Percentiles rank a stretch among this genome's conserved stretches.
phyloP scores from a whole-genome alignment of 352 stramenopile species.

The Phytopythium kandeliae region DNA sequence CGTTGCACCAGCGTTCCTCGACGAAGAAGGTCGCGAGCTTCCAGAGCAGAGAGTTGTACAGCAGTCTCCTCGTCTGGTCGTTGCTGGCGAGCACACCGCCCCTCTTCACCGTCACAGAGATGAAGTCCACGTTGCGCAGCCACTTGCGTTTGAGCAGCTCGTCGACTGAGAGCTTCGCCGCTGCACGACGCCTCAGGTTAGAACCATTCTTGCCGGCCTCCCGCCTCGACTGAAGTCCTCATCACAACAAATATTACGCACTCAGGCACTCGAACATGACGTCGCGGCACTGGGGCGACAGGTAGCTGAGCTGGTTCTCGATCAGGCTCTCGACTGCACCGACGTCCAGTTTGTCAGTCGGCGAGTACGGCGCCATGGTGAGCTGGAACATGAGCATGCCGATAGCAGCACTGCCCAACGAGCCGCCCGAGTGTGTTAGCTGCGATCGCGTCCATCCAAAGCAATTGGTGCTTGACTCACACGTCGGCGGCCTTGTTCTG shows the following conservation, averaged over 20 bases:
- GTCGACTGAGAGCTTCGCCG: conserved; percentile 24
- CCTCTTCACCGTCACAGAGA: conserved; percentile 32
- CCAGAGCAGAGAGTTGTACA: conserved; percentile 37
- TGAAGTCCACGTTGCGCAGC: conserved; percentile 51
- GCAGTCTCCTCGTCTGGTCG: conserved; percentile 10
- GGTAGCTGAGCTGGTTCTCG: conserved; percentile 40
- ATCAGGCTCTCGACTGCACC: conserved; percentile 30
- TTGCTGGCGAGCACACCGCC: conserved; percentile 11
- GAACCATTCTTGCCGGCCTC: not conserved
- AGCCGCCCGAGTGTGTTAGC: not conserved
- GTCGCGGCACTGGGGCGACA: conserved; percentile 33
- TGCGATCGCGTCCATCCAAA: not conserved
- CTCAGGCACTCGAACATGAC: conserved; percentile 47
- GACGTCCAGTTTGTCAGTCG: conserved; percentile 18
- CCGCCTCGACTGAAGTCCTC: no score
- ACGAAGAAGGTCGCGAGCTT: conserved; percentile 47
- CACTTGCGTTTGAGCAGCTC: conserved; percentile 45
- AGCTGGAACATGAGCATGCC: conserved; percentile 62
- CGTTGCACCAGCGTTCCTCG: conserved; percentile 26
- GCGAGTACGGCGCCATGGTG: conserved; percentile 33
- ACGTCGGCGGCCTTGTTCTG: conserved; percentile 34
- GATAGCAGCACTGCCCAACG: conserved; percentile 29
- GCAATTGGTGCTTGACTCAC: conserved; percentile 17
- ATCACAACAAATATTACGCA: no score
- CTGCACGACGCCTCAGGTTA: conserved; percentile 12